Evolutionary conservation across 2,329 filamentous ascomycete genomes (phyloP).

Genomic region (Colletotrichum scovillei): DNA sequence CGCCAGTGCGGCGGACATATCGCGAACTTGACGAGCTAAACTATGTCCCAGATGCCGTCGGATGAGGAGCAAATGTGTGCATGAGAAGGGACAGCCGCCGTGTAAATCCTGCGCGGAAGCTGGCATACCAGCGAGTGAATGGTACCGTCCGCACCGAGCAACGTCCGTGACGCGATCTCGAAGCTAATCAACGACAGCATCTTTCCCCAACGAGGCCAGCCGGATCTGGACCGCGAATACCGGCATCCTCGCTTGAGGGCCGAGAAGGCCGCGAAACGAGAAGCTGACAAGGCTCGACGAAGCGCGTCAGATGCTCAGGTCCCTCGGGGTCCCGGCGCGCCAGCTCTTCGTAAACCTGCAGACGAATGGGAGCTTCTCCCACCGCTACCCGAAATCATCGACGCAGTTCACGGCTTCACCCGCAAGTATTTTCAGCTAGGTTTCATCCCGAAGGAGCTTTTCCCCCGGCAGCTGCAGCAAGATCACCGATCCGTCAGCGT

Average conservation of each 20-base stretch:
- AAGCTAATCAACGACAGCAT: conserved; percentile 48
- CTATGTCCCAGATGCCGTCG: conserved; percentile 60
- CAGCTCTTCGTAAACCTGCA: conserved; percentile 37
- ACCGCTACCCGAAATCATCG: conserved; percentile 60
- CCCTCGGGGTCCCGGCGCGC: conserved; percentile 23
- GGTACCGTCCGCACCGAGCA: conserved; percentile 48
- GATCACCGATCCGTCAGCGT: conserved; percentile 61
- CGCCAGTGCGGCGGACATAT: conserved; percentile 1
- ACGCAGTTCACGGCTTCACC: conserved; percentile 64
- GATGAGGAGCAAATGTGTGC: conserved; percentile 67
- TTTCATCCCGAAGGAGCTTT: conserved; percentile 66
- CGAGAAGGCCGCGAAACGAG: conserved; percentile 56
- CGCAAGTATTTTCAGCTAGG: conserved; percentile 69
- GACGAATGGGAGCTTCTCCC: conserved; percentile 64
- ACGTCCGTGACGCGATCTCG: neutral
- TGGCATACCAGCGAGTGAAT: conserved; percentile 59
- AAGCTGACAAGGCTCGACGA: conserved; percentile 49
- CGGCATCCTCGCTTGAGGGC: conserved; percentile 64
- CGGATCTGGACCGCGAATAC: conserved; percentile 65
- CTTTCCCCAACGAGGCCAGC: conserved; percentile 64
- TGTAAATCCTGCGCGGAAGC: conserved; percentile 64
- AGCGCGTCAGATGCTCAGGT: conserved; percentile 45
- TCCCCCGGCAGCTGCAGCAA: conserved; percentile 58
- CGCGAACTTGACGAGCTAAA: conserved; percentile 22
- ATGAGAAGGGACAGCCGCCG: conserved; percentile 59